Evolutionary conservation across 1,139 yeast species (phyloP).

Genomic region (Geotrichum cucujoidarum): DNA sequence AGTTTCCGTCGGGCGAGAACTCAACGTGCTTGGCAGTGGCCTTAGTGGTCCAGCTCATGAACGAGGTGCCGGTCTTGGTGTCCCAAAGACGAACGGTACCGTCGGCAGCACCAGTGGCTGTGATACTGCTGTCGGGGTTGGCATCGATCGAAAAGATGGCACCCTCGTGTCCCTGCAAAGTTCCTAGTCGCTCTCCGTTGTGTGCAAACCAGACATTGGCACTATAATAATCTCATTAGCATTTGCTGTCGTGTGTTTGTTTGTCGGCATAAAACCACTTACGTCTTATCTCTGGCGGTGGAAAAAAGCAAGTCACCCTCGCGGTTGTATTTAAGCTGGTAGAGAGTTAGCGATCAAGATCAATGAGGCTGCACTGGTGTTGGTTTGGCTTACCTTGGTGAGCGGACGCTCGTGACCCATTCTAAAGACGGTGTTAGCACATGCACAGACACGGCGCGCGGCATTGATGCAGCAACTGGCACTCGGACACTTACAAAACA

Average conservation of each 20-base stretch:
- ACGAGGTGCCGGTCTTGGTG: constrained; percentile 69
- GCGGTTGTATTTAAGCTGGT: constrained; percentile 82
- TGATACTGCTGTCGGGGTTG: constrained; percentile 54
- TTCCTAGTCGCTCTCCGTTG: constrained; percentile 95
- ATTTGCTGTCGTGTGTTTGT: neutral
- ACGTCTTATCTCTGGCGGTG: constrained; percentile 79
- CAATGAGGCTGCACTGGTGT: constrained; percentile 36
- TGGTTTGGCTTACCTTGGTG: constrained; percentile 42
- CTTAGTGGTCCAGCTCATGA: constrained; percentile 67
- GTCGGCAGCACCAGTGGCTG: constrained; percentile 90
- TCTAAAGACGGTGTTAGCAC: constrained; percentile 17
- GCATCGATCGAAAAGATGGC: constrained; percentile 94
- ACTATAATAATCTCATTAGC: constrained; percentile 16
- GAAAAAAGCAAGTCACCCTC: constrained; percentile 94
- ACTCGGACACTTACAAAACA: constrained; percentile 14
- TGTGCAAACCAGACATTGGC: constrained; percentile 78
- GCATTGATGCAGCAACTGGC: neutral
- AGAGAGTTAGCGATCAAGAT: constrained; percentile 54
- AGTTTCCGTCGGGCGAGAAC: constrained; percentile 68
- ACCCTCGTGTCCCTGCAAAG: constrained; percentile 86
- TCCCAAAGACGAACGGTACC: constrained; percentile 81
- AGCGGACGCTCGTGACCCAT: constrained; percentile 40
- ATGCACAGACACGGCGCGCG: neutral
- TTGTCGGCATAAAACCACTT: constrained; percentile 18
- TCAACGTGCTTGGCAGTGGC: constrained; percentile 91